These are phyloP conservation scores for Colletotrichum graminicola DNA, from an alignment of 2,329 filamentous ascomycete species.

Conservation along the genomic window DNA sequence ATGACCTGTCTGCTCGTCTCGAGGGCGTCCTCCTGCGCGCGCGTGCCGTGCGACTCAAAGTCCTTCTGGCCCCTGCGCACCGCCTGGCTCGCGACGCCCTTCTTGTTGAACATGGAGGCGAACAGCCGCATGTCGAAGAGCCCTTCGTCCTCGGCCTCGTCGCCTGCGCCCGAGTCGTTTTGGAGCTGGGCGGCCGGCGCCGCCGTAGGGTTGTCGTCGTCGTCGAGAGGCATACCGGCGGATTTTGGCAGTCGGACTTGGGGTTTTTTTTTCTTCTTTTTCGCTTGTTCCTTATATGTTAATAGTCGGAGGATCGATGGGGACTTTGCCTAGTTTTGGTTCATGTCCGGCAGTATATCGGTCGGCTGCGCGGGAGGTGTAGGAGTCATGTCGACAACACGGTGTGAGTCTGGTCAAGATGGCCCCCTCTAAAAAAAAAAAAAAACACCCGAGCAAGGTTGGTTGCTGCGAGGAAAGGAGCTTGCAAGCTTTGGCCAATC, in stretches of 20 bases:
- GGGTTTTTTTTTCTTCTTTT: no score
- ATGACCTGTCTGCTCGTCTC: constrained; percentile 87
- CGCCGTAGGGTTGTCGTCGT: constrained; percentile 54
- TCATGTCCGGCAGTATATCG: background rate
- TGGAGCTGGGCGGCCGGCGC: constrained; percentile 44
- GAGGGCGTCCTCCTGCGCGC: constrained; percentile 81
- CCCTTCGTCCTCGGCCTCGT: constrained; percentile 80
- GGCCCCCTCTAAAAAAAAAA: background rate
- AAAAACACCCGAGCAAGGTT: constrained; percentile 9
- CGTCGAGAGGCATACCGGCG: constrained; percentile 55
- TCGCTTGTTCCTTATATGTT: background rate
- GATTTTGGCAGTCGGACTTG: background rate
- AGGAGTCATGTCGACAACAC: background rate
- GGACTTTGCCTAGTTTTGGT: background rate
- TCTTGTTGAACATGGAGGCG: constrained; percentile 64
- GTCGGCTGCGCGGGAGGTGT: background rate
- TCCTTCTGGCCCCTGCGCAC: constrained; percentile 97
- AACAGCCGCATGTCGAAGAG: constrained; percentile 88
- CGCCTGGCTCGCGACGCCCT: constrained; percentile 68
- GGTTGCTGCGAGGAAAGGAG: background rate
- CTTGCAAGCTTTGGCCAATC: constrained; percentile 20
- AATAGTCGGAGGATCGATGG: background rate
- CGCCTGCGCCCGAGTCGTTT: constrained; percentile 48
- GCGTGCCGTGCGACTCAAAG: constrained; percentile 93
- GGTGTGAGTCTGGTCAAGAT: constrained; percentile 16